Percentiles rank a stretch among this genome's conserved stretches.
phyloP scores from a whole-genome alignment of 495 filamentous ascomycete species.

The Tuber umbilicatum region DNA sequence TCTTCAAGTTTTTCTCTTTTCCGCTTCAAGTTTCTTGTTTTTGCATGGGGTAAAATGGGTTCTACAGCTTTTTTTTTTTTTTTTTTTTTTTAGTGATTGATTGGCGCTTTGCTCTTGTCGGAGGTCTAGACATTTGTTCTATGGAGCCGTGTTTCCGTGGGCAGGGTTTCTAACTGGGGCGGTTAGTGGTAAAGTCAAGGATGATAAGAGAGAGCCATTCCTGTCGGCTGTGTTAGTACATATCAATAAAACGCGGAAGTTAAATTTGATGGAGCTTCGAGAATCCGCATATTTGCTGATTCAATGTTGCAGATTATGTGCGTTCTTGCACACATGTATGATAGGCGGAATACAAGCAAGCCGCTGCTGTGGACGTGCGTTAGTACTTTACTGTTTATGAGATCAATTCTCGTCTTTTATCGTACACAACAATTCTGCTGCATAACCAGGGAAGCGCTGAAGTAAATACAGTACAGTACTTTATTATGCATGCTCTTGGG shows the following conservation, averaged over 20 bases:
- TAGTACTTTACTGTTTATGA: neutral
- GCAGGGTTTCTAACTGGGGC: neutral
- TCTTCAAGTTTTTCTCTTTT: conserved; percentile 21
- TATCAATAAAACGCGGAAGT: conserved; percentile 1
- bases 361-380: neutral
- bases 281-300: neutral
- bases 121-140: neutral
- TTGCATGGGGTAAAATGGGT: conserved; percentile 35
- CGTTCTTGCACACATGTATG: neutral
- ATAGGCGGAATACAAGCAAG: neutral
- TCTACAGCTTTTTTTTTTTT: conserved; percentile 21
- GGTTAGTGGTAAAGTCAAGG: neutral
- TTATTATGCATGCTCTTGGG: too few species aligned
- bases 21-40: conserved; percentile 13
- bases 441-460: too few species aligned
- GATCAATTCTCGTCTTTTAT: neutral
- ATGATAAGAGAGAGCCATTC: neutral
- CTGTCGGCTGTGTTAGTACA: conserved; percentile 2
- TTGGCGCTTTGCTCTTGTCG: neutral
- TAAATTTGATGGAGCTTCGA: neutral
- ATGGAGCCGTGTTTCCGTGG: neutral
- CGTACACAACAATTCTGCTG: neutral
- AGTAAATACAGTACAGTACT: too few species aligned
- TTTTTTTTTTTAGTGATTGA: conserved; percentile 13
- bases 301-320: neutral